Conservation (phyloP, 495 filamentous ascomycete genomes). For the Aspergillus conjunctus region DNA sequence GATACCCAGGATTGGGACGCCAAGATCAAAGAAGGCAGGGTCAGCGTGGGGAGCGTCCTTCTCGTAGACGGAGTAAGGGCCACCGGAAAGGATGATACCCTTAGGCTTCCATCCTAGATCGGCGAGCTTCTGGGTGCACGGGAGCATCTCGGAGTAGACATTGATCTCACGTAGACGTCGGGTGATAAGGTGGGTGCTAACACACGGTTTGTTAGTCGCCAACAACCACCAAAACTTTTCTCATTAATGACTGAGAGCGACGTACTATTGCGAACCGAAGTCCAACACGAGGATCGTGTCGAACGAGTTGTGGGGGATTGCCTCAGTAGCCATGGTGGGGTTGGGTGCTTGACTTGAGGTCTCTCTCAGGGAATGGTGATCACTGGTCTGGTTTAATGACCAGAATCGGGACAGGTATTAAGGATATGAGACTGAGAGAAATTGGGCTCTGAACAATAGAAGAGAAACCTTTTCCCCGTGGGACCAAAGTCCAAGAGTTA, state of each 20-base stretch:
- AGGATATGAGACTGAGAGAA: background rate
- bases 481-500: slow-evolving; percentile 12
- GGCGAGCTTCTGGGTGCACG: slow-evolving; percentile 82
- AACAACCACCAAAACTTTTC: slow-evolving; percentile 4
- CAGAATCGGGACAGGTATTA: background rate
- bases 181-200: slow-evolving; percentile 58
- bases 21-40: slow-evolving; percentile 76
- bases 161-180: slow-evolving; percentile 77
- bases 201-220: slow-evolving; percentile 16
- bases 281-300: slow-evolving; percentile 69
- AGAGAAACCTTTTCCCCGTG: slow-evolving; percentile 15
- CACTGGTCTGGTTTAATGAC: background rate
- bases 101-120: slow-evolving; percentile 81
- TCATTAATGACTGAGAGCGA: background rate
- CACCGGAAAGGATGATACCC: slow-evolving; percentile 73
- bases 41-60: slow-evolving; percentile 74
- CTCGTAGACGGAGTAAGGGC: slow-evolving; percentile 76
- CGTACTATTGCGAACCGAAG: slow-evolving; percentile 56
- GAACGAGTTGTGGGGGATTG: slow-evolving; percentile 56
- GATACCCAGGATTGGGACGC: slow-evolving; percentile 74
- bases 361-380: background rate
- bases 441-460: background rate
- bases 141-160: slow-evolving; percentile 90
- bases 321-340: slow-evolving; percentile 28
- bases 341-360: background rate